A percentile compares a stretch with the other conserved stretches of the same genome.
Evolutionary conservation across 768 basidiomycete species (phyloP).

Genomic region (Lentinus tigrinus): DNA sequence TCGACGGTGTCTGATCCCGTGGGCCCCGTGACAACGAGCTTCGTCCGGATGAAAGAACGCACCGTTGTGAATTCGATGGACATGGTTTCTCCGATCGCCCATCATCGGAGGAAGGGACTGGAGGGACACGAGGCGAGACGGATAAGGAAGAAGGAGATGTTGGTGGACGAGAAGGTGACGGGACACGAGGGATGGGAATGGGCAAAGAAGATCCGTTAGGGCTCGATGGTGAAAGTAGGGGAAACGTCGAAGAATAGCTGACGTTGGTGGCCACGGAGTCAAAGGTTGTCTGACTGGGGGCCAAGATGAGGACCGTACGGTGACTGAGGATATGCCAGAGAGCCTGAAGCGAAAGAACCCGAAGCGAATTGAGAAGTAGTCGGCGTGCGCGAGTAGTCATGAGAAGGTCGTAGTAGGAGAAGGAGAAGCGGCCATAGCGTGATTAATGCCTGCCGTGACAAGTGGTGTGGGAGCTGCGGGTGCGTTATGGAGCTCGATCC

Average conservation of each 20-base stretch:
- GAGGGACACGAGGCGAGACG: constrained; percentile 3
- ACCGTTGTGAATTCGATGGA: constrained; percentile 62
- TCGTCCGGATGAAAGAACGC: constrained; percentile 68
- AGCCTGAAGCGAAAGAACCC: not conserved
- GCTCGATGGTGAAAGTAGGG: constrained; percentile 14
- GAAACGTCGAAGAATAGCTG: constrained; percentile 19
- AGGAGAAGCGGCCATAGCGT: constrained; percentile 4
- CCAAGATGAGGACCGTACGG: constrained; percentile 13
- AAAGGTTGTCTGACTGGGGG: constrained; percentile 19
- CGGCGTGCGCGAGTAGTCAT: constrained; percentile 12
- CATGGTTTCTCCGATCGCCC: constrained; percentile 80
- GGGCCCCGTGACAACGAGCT: constrained; percentile 58
- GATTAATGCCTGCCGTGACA: constrained; percentile 10
- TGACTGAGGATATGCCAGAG: constrained; percentile 1
- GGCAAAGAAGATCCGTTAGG: constrained; percentile 4
- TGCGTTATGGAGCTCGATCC: constrained; percentile 51
- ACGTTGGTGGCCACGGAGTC: constrained; percentile 19
- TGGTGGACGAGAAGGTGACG: constrained; percentile 5
- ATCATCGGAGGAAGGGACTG: constrained; percentile 35
- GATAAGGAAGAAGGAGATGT: constrained; percentile 15
- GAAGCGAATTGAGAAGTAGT: constrained; percentile 6
- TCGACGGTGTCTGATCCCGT: constrained; percentile 65
- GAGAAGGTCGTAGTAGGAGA: constrained; percentile 5
- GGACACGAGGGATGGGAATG: constrained; percentile 14
- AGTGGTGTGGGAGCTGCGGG: constrained; percentile 14